These are phyloP conservation scores for Pugionium dolabratum DNA, from an alignment of 345 rosid genomes.

Conservation along the genomic window DNA sequence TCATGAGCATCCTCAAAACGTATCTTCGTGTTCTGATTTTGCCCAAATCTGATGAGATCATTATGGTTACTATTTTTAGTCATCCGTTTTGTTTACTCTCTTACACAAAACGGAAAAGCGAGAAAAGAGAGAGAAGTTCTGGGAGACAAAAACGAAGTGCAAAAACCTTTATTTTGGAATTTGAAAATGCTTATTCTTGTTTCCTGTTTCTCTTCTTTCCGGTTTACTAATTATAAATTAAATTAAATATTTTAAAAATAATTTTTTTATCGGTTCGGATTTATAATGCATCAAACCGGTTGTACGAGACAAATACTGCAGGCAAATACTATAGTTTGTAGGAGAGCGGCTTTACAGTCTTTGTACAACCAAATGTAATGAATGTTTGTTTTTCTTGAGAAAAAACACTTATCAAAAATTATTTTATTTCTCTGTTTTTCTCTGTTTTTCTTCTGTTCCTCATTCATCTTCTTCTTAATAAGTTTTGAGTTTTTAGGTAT, in stretches of 20 bases:
- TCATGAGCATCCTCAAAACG: conserved; percentile 59
- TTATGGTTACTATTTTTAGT: conserved; percentile 43
- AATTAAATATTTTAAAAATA: conserved; percentile 4
- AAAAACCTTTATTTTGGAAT: conserved; percentile 23
- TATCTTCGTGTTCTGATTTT: conserved; percentile 44
- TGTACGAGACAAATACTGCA: neutral
- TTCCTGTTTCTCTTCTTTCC: too few relatives aligned
- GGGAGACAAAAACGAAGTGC: conserved; percentile 28
- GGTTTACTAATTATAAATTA: too few relatives aligned
- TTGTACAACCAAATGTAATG: too few relatives aligned
- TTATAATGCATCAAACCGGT: conserved; percentile 25
- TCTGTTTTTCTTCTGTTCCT: too few relatives aligned
- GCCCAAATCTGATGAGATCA: conserved; percentile 26
- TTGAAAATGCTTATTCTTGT: neutral
- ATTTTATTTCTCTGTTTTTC: too few relatives aligned
- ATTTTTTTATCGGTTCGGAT: conserved; percentile 30
- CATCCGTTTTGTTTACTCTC: conserved; percentile 32
- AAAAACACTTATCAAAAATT: too few relatives aligned
- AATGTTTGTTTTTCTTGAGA: too few relatives aligned
- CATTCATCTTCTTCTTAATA: too few relatives aligned
- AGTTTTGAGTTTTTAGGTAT: too few relatives aligned
- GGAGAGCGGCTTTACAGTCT: too few relatives aligned
- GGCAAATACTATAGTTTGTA: too few relatives aligned
- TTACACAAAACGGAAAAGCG: conserved; percentile 4
- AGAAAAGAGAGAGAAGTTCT: conserved; percentile 18